Evolutionary conservation across 2,329 filamentous ascomycete species (phyloP), one percentile per base, ranked within the genome.

Genomic region (Monilinia laxa): DNA sequence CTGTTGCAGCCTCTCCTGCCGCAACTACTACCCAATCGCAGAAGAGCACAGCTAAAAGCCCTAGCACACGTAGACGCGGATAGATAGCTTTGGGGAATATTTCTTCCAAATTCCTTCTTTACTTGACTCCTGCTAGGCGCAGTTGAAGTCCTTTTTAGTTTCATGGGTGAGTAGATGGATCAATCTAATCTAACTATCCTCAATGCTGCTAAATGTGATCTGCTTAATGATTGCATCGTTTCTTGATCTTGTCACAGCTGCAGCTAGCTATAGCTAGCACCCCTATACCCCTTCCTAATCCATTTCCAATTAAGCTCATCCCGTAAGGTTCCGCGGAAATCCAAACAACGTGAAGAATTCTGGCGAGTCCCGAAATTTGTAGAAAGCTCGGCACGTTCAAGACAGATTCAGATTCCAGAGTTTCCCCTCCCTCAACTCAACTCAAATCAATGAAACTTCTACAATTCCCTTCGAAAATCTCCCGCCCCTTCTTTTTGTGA

Each of bases 61-160:
- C 74, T 49, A 75, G 72, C 31, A 76, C 74, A 14, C 71, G 75
- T n/a, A 70, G 75, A 72, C 71, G 75, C 51, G 75, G 73, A 53
- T 76, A 69, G 52, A 64, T 23, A 9, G 14, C 4, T 62, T 45
- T 49, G 3, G 4, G 49, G 20, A 7, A 18, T 25, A 25, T 28
- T 64, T 38, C 23, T 51, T 25, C 60, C 4, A 7, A 11, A 23
- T 20, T 31, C 4, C 31, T 42, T 14, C 65, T 71, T 63, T 31
- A n/a, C 58, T 25, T 40, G 71, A 72, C 70, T 73, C 72, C 70
- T 70, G 72, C 67, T 53, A 53, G 68, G 47, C 56, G 68, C 70
- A 67, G 72, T 72, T 66, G 71, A 42, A 73, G 72, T 71, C 70
- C 10, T 57, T 14, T 14, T 55, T 56, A 18, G 31, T 63, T 47